These are phyloP conservation scores for Sclerotiophoma versabilis DNA, from an alignment of 2,329 filamentous ascomycete species.

Conservation along the genomic window DNA sequence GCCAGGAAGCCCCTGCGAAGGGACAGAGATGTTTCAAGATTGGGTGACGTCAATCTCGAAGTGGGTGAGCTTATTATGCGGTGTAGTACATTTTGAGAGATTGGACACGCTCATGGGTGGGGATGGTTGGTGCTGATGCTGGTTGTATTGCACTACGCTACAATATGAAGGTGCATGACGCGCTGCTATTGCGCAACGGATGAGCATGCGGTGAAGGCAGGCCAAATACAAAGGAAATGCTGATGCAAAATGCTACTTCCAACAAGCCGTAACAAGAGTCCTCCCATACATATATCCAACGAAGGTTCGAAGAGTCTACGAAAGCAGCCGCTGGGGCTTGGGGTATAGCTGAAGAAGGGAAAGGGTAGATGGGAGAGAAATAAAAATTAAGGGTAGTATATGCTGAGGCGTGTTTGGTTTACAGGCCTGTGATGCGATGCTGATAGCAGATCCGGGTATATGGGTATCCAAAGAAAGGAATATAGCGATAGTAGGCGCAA, in stretches of 20 bases:
- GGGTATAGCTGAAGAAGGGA: conserved; percentile 9
- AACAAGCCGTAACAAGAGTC: neutral
- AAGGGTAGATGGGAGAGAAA: neutral
- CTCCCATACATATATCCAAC: conserved; percentile 7
- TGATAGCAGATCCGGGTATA: conserved; percentile 22
- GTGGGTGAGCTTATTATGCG: neutral
- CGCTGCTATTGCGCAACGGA: neutral
- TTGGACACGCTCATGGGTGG: neutral
- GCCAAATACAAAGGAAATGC: neutral
- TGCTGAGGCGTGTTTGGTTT: neutral
- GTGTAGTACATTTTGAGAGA: too few species aligned
- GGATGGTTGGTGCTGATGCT: neutral
- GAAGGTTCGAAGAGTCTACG: conserved; percentile 6
- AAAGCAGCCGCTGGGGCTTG: conserved; percentile 6
- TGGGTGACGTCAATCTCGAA: neutral
- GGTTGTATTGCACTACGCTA: too few species aligned
- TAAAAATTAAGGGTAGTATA: conserved; percentile 8
- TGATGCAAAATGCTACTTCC: neutral
- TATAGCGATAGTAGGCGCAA: conserved; percentile 8
- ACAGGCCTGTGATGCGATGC: neutral
- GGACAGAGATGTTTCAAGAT: neutral
- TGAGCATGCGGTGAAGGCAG: neutral
- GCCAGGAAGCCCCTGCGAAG: neutral
- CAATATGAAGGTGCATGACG: too few species aligned
- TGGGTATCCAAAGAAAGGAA: conserved; percentile 22